Base-by-base conservation (phyloP, 768 basidiomycete genomes). In the Tremella fuciformis region DNA sequence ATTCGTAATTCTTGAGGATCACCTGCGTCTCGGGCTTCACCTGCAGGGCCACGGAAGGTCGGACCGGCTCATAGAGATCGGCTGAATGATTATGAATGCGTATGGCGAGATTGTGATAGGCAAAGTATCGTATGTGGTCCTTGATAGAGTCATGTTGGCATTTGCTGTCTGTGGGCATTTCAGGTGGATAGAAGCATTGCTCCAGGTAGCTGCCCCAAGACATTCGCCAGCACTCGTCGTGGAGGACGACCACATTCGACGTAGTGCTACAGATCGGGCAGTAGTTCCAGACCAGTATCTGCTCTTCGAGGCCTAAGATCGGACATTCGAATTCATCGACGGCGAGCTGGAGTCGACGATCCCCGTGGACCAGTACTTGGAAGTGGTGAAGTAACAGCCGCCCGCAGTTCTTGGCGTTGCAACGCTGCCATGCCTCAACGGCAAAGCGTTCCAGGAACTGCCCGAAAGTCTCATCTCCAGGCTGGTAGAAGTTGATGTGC, bases 151-250 rank as follows among this genome's bases (percentile, higher is more conserved):
- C 96, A 77, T 99, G 96, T 56, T 87, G 83, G 71, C 96, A 98
- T 2, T 86, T 87, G 29, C 91, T 89, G 8, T 88, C 90, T 85
- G 49, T 90, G 80, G 67, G 85, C 82, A 69, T 92, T 85, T 62
- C 89, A 85, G 34, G 90, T 84, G 26, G 92, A 77, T 98, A 96
- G 77, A 97, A 97, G 71, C 91, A 88, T 24, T 94, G 84, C 73
- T 99, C 94, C 25, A 99, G 83, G 76, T 94, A 98, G 68, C 96
- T 93, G 37, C 88, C 90, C 74, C 97, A 94, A 3, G 93, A 97
- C 73, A 94, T 91, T 56, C 87, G 81, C 69, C 90, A 88, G 82
- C 93, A 91, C 74, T 94, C 91, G 66, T 89, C 87, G 1, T 90
- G 90, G 39, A 92, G 88, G 77, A 92, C 89, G 1, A 90, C 89